Evolutionary conservation across 2,329 filamentous ascomycete genomes (phyloP).

Genomic region (Xenosphaeropsis pyriputrescens): DNA sequence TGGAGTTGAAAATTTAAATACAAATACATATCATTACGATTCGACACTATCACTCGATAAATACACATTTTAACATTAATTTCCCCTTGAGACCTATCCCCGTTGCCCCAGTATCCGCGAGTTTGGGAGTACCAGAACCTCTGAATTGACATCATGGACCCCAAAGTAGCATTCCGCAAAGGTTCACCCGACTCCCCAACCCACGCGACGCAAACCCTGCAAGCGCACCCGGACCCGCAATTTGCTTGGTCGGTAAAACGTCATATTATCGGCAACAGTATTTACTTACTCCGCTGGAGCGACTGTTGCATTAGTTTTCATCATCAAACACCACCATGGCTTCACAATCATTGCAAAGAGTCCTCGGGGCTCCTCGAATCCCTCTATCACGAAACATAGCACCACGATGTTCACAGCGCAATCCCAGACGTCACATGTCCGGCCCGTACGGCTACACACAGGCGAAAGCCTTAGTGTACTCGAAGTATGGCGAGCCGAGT

Average conservation of each 20-base stretch:
- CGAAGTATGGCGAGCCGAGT: conserved; percentile 58
- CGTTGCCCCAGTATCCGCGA: no score
- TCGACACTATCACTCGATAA: no score
- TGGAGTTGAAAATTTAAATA: no score
- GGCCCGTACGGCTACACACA: conserved; percentile 67
- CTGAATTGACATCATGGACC: no score
- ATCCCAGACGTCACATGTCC: conserved; percentile 27
- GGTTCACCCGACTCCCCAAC: no score
- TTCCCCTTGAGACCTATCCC: no score
- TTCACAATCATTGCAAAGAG: conserved; percentile 5
- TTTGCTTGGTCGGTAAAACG: no score
- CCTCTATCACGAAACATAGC: conserved; percentile 6
- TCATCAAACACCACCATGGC: conserved; percentile 5
- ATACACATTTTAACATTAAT: no score
- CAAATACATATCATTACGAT: no score
- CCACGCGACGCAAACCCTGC: not conserved
- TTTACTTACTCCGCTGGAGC: no score
- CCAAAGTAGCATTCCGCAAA: no score
- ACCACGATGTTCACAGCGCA: conserved; percentile 3
- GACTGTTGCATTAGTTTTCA: not conserved
- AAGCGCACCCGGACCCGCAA: not conserved
- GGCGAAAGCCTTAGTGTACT: conserved; percentile 68
- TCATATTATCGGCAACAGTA: not conserved
- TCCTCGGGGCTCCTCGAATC: conserved; percentile 2
- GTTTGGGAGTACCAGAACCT: no score